phyloP scores from a whole-genome alignment of 2,329 filamentous ascomycete species.

The Xylariaceae sp. region DNA sequence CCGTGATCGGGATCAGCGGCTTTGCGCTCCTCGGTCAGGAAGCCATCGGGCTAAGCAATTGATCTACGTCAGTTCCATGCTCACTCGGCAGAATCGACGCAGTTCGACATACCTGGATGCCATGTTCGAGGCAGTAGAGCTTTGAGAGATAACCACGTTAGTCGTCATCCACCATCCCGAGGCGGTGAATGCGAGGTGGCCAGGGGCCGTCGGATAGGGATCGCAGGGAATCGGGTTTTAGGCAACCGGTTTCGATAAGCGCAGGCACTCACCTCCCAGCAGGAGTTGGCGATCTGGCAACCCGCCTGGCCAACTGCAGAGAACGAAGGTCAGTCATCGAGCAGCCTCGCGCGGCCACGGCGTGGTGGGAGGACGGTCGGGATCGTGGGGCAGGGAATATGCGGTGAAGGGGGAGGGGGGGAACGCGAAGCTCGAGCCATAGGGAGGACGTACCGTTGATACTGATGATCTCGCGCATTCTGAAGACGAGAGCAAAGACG shows the following conservation, averaged over 20 bases:
- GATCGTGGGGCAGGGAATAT: slow-evolving; percentile 23
- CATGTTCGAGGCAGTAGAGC: slow-evolving; percentile 99
- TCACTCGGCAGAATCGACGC: too few species aligned
- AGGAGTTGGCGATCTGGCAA: slow-evolving; percentile 99
- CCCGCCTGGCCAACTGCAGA: slow-evolving; percentile 93
- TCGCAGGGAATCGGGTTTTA: too few species aligned
- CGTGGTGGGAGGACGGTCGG: slow-evolving; percentile 10
- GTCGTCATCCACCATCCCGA: too few species aligned
- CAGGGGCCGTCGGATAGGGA: too few species aligned
- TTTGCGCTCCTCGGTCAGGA: slow-evolving; percentile 97
- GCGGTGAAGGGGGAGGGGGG: slow-evolving; percentile 33
- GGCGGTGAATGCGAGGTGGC: too few species aligned
- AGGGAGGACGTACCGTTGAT: slow-evolving; percentile 74
- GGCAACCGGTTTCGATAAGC: too few species aligned
- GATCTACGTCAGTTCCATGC: slow-evolving; percentile 20
- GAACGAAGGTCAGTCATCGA: slow-evolving; percentile 44
- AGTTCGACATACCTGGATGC: slow-evolving; percentile 73
- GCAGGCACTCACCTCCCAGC: slow-evolving; percentile 99
- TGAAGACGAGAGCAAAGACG: slow-evolving; percentile 23
- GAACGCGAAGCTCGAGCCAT: slow-evolving; percentile 29
- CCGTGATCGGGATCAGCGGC: slow-evolving; percentile 86
- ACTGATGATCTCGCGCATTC: slow-evolving; percentile 98
- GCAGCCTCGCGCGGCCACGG: not conserved
- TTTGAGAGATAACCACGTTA: too few species aligned
- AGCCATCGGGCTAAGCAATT: slow-evolving; percentile 78